Percentiles rank a stretch among this genome's conserved stretches.
These are phyloP conservation scores for Sporothrix brunneoviolacea DNA, from an alignment of 2,329 filamentous ascomycete genomes.

Conservation along the genomic window DNA sequence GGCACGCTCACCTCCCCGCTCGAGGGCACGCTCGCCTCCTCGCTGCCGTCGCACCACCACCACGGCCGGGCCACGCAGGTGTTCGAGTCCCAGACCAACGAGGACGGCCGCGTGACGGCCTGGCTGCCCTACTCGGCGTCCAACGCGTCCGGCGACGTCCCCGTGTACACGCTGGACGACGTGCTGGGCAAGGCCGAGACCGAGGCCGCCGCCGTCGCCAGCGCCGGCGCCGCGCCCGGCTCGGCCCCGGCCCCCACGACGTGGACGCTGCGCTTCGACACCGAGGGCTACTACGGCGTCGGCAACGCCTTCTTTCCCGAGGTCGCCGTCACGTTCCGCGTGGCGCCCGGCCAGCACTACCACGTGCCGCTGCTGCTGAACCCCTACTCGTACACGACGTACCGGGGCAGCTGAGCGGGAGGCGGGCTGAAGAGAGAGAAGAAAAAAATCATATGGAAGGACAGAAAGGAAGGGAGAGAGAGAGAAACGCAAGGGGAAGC, in stretches of 20 bases:
- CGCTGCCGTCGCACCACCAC: constrained; percentile 19
- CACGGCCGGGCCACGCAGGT: constrained; percentile 34
- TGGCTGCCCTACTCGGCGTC: constrained; percentile 57
- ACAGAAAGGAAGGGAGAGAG: too few relatives aligned
- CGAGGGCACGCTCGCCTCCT: constrained; percentile 13
- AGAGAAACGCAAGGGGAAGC: too few relatives aligned
- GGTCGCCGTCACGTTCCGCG: constrained; percentile 46
- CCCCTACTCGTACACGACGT: constrained; percentile 76
- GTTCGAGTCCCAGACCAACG: constrained; percentile 65
- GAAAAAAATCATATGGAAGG: background rate
- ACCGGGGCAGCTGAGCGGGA: constrained; percentile 59
- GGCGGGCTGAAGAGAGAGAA: background rate
- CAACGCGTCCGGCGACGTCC: constrained; percentile 47
- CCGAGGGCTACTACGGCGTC: constrained; percentile 61
- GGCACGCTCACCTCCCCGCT: constrained; percentile 25
- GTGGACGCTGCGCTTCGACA: constrained; percentile 69
- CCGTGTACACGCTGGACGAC: constrained; percentile 52
- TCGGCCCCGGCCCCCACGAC: constrained; percentile 32
- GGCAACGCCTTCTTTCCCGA: constrained; percentile 56
- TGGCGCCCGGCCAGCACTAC: constrained; percentile 58
- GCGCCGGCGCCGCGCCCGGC: constrained; percentile 28
- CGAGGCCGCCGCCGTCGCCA: constrained; percentile 20
- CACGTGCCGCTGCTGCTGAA: constrained; percentile 73
- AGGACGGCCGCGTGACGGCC: constrained; percentile 64
- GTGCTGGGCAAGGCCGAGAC: constrained; percentile 39